Conservation (phyloP, 176 grass and related monocot species). For the Zoysia japonica region DNA sequence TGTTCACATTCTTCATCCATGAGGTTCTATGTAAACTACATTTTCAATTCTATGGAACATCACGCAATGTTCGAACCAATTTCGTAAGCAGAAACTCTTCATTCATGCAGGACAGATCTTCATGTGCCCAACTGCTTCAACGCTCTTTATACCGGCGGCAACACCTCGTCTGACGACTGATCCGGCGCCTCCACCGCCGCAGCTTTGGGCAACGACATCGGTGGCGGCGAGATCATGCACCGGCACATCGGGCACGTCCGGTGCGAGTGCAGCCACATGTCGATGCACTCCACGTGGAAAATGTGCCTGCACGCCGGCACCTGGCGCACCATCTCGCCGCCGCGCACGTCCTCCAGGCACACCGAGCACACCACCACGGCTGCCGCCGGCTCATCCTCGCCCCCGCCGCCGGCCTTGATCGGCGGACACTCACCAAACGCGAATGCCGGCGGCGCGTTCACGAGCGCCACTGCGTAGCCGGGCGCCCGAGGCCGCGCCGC, state of each 20-base stretch:
- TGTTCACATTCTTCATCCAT: neutral
- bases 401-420: neutral
- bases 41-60: no score
- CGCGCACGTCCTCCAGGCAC: constrained; percentile 43
- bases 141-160: constrained; percentile 40
- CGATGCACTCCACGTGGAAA: constrained; percentile 50
- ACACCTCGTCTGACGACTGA: neutral
- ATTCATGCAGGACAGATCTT: neutral
- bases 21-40: no score
- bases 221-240: constrained; percentile 22
- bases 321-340: constrained; percentile 50
- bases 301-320: constrained; percentile 42
- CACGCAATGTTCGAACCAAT: no score
- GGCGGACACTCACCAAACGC: neutral
- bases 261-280: constrained; percentile 53
- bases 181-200: neutral
- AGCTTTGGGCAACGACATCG: neutral
- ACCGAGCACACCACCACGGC: constrained; percentile 26
- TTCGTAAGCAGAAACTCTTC: no score
- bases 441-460: constrained; percentile 36
- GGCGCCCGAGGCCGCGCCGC: neutral
- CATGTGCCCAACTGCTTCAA: neutral
- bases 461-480: neutral
- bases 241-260: constrained; percentile 57
- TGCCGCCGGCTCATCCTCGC: neutral